A percentile compares a stretch with the other conserved stretches of the same genome.
Conservation (phyloP, 208 protist genomes). For the Angomonas ambiguus region DNA sequence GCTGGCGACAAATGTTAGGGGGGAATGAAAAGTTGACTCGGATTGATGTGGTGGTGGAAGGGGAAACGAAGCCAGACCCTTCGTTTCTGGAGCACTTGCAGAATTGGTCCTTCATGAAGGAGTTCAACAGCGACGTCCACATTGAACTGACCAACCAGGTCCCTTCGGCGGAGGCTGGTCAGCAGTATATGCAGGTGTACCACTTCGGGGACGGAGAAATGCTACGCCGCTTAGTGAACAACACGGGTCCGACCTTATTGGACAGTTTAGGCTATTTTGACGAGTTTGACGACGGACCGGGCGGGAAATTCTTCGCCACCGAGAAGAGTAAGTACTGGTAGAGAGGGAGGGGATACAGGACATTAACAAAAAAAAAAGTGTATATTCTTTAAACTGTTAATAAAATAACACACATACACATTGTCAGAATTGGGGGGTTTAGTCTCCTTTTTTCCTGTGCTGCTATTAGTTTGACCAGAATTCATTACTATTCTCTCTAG, state of each 20-base stretch:
- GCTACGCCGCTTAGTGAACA: constrained; percentile 55
- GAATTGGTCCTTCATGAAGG: constrained; percentile 82
- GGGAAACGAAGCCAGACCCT: constrained; percentile 27
- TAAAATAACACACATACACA: background rate
- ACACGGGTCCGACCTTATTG: constrained; percentile 50
- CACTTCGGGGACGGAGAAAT: constrained; percentile 39
- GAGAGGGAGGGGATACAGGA: background rate
- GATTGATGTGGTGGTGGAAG: constrained; percentile 70
- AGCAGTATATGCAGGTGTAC: constrained; percentile 62
- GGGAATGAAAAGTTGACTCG: constrained; percentile 68
- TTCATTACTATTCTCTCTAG: no score
- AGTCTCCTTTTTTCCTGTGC: background rate
- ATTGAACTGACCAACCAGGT: constrained; percentile 53
- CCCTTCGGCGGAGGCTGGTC: constrained; percentile 21
- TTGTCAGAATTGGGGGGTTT: background rate
- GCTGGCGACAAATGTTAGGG: constrained; percentile 65
- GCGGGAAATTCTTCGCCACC: constrained; percentile 35
- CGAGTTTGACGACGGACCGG: constrained; percentile 47
- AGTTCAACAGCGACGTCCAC: constrained; percentile 84
- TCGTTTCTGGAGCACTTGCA: constrained; percentile 64
- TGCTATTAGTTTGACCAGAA: background rate
- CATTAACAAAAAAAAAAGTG: background rate
- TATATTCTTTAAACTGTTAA: background rate
- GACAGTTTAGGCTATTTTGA: constrained; percentile 71
- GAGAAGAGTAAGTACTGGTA: background rate